These are phyloP conservation scores for Mycena galopus DNA, from an alignment of 768 basidiomycete genomes.

Conservation along the genomic window DNA sequence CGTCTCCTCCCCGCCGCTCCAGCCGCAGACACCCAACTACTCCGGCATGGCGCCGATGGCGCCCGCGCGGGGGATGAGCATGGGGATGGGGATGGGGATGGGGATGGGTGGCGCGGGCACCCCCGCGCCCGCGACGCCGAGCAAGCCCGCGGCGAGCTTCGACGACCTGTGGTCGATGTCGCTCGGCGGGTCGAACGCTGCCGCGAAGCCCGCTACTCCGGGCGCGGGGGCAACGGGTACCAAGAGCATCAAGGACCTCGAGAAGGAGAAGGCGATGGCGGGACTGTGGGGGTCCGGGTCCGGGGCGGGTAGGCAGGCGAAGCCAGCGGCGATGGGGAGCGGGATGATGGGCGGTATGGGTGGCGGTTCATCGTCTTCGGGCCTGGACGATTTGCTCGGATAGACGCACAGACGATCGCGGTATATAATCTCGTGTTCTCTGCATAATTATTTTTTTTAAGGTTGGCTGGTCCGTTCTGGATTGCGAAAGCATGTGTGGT, in stretches of 20 bases:
- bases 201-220: slow-evolving; percentile 52
- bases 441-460: slow-evolving; percentile 24
- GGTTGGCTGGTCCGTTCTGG: not conserved
- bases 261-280: slow-evolving; percentile 87
- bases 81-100: not conserved
- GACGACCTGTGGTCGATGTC: slow-evolving; percentile 93
- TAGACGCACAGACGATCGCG: not conserved
- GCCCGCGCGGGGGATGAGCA: slow-evolving; percentile 6
- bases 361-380: slow-evolving; percentile 21
- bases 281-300: slow-evolving; percentile 77
- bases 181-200: slow-evolving; percentile 66
- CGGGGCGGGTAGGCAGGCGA: slow-evolving; percentile 25
- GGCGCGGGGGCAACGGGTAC: slow-evolving; percentile 46
- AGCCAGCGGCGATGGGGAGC: slow-evolving; percentile 29
- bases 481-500: no score
- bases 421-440: slow-evolving; percentile 16
- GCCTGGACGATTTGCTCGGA: slow-evolving; percentile 30
- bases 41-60: slow-evolving; percentile 44
- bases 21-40: slow-evolving; percentile 40
- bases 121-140: slow-evolving; percentile 44
- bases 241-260: slow-evolving; percentile 91
- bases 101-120: slow-evolving; percentile 31
- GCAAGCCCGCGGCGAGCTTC: slow-evolving; percentile 71
- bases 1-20: slow-evolving; percentile 45
- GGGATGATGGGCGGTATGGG: slow-evolving; percentile 34